These are phyloP conservation scores for Colletotrichum tamarilloi DNA, from an alignment of 2,329 filamentous ascomycete genomes.

Conservation along the genomic window DNA sequence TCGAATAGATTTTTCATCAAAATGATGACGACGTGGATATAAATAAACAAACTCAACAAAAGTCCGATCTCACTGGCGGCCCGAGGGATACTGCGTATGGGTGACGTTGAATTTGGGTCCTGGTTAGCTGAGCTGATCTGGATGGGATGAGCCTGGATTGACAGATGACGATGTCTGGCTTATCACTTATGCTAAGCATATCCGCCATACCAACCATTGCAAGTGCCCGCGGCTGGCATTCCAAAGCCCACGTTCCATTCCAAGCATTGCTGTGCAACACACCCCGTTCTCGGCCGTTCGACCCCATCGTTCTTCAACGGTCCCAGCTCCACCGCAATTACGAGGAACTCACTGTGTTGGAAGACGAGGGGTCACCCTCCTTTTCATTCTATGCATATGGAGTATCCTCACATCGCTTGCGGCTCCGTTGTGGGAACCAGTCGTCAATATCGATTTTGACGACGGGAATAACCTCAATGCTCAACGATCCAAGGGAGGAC, in stretches of 20 bases:
- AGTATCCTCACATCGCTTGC: neutral
- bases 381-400: neutral
- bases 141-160: conserved; percentile 26
- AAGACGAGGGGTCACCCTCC: neutral
- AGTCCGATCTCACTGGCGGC: neutral
- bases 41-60: neutral
- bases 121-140: neutral
- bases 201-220: neutral
- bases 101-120: conserved; percentile 33
- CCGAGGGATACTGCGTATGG: neutral
- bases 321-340: conserved; percentile 22
- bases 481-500: neutral
- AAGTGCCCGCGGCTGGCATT: neutral
- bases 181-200: conserved; percentile 28
- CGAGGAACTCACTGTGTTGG: neutral
- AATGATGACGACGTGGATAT: neutral
- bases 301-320: conserved; percentile 31
- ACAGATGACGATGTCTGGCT: conserved; percentile 22
- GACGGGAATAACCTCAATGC: conserved; percentile 10
- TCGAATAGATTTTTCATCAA: too few relatives aligned
- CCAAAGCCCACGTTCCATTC: neutral
- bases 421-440: conserved; percentile 17
- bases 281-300: neutral
- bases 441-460: neutral
- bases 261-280: neutral